These are phyloP conservation scores for Anethum foeniculum DNA, from an alignment of 140 eudicot species.

Conservation along the genomic window DNA sequence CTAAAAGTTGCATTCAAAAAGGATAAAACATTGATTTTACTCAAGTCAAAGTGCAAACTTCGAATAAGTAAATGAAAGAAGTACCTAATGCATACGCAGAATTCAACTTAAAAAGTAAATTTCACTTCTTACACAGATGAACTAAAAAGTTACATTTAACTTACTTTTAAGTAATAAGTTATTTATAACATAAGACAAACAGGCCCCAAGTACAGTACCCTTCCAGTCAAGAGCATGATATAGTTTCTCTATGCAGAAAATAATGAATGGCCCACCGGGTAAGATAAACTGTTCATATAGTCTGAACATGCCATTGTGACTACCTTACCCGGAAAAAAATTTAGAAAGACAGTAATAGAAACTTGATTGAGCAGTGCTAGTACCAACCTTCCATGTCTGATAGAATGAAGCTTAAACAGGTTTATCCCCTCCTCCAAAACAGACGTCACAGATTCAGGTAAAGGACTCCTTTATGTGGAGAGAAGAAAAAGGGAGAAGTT, in stretches of 20 bases:
- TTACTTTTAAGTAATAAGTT: background rate
- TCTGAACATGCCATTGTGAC: background rate
- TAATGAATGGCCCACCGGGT: background rate
- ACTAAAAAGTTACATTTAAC: background rate
- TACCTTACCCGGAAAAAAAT: background rate
- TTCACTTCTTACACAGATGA: background rate
- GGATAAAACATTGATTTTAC: background rate
- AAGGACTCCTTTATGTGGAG: slow-evolving; percentile 44
- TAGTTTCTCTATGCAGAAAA: background rate
- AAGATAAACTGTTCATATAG: background rate
- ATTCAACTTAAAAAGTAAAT: background rate
- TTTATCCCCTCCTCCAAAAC: slow-evolving; percentile 78
- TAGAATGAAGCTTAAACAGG: slow-evolving; percentile 62
- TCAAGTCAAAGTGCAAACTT: background rate
- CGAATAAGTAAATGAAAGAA: background rate
- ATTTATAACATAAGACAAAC: background rate
- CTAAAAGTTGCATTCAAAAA: background rate
- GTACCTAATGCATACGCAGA: background rate
- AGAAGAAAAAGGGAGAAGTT: background rate
- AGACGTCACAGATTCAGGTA: slow-evolving; percentile 61
- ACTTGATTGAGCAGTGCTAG: background rate
- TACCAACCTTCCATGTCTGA: slow-evolving; percentile 69
- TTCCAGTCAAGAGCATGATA: background rate
- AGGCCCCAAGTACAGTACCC: background rate
- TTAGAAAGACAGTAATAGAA: background rate